phyloP scores from a whole-genome alignment of 805 yeast species.

The Wickerhamomyces alni region DNA sequence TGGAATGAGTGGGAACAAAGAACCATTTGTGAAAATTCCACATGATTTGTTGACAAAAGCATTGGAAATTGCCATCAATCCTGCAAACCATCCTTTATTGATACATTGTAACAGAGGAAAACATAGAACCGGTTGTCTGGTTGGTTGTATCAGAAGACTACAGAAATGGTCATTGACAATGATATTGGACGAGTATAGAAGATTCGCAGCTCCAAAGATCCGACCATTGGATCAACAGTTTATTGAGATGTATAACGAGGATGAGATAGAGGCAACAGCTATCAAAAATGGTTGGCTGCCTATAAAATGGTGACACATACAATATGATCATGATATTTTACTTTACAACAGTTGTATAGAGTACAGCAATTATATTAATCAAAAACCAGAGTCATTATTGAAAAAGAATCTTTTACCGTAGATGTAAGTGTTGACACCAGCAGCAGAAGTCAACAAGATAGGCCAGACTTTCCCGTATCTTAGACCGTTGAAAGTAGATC shows the following conservation, averaged over 20 bases:
- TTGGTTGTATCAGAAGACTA: constrained; percentile 83
- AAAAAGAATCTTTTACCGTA: constrained; percentile 68
- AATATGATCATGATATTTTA: no score
- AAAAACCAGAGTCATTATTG: not conserved
- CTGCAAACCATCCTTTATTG: constrained; percentile 83
- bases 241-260: constrained; percentile 80
- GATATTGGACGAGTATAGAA: constrained; percentile 92
- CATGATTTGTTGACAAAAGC: constrained; percentile 71
- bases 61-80: constrained; percentile 72
- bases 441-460: constrained; percentile 48
- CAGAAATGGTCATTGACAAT: constrained; percentile 92
- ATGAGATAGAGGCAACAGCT: constrained; percentile 53
- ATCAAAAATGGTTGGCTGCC: constrained; percentile 54
- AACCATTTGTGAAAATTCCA: constrained; percentile 79
- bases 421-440: constrained; percentile 53
- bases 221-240: constrained; percentile 94
- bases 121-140: constrained; percentile 94
- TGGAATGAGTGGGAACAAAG: constrained; percentile 93
- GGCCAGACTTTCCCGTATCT: constrained; percentile 60
- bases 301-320: constrained; percentile 61
- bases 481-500: constrained; percentile 44
- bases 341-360: not conserved
- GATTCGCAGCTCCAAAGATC: constrained; percentile 92
- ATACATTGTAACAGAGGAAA: constrained; percentile 96
- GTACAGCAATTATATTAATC: not conserved